Evolutionary conservation across 257 asterid genomes (phyloP).

Genomic region (Voacanga thouarsii): DNA sequence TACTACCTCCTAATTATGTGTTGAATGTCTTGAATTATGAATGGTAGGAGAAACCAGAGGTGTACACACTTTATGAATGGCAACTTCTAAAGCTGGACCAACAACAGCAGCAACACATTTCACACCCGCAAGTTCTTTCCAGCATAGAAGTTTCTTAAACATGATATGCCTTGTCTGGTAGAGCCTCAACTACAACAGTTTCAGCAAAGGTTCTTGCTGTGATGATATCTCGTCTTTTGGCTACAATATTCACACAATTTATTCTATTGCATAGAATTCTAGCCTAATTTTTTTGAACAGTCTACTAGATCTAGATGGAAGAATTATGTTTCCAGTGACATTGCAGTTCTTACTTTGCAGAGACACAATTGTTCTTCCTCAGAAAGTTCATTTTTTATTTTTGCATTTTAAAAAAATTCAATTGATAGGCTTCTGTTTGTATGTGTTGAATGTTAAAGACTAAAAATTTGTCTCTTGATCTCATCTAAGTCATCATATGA

Average conservation of each 20-base stretch:
- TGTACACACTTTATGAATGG: slow-evolving; percentile 53
- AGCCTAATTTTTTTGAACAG: no score
- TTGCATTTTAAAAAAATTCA: neutral
- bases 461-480: neutral
- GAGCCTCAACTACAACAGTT: slow-evolving; percentile 8
- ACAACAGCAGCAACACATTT: slow-evolving; percentile 32
- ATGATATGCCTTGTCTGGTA: slow-evolving; percentile 19
- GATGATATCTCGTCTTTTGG: neutral
- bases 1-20: slow-evolving; percentile 7
- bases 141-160: slow-evolving; percentile 38
- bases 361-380: neutral
- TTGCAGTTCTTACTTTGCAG: neutral
- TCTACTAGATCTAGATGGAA: no score
- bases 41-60: slow-evolving; percentile 92
- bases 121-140: slow-evolving; percentile 24
- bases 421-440: neutral
- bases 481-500: neutral
- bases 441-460: neutral
- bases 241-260: neutral
- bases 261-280: no score
- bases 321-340: neutral
- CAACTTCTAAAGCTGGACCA: slow-evolving; percentile 49
- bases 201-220: neutral
- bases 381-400: neutral
- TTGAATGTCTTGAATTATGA: slow-evolving; percentile 18